Conservation (phyloP, 176 grass and related monocot genomes). For the Carex kokanica region DNA sequence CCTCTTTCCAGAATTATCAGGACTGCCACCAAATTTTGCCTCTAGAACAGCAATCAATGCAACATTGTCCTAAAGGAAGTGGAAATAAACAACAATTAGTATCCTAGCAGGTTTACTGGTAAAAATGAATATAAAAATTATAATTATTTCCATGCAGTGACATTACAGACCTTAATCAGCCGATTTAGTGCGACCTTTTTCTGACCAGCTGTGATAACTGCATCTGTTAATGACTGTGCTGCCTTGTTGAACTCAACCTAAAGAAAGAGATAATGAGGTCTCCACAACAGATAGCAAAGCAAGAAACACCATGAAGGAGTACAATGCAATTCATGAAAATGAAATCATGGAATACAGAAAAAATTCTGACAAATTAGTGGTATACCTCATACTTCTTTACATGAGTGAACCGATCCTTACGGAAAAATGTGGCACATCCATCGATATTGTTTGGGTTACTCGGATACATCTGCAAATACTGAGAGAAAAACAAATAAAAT, state of each 20-base stretch:
- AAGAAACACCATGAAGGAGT: not conserved
- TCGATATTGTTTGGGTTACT: slow-evolving; percentile 66
- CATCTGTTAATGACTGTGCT: slow-evolving; percentile 96
- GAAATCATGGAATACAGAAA: not conserved
- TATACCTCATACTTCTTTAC: slow-evolving; percentile 99
- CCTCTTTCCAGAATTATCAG: slow-evolving; percentile 96
- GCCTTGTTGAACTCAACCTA: slow-evolving; percentile 99
- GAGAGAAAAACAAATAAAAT: not conserved
- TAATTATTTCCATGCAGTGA: not conserved
- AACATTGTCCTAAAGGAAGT: slow-evolving; percentile 73
- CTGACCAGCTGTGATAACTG: slow-evolving; percentile 73
- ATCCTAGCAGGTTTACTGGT: not conserved
- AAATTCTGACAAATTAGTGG: not conserved
- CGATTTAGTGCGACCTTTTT: slow-evolving; percentile 80
- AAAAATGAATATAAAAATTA: not conserved
- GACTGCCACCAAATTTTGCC: slow-evolving; percentile 82
- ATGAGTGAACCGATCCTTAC: slow-evolving; percentile 97
- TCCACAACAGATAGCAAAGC: slow-evolving; percentile 19
- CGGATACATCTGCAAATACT: slow-evolving; percentile 56
- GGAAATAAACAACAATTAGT: slow-evolving; percentile 9
- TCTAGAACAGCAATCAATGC: slow-evolving; percentile 91
- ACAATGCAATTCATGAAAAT: slow-evolving; percentile 13
- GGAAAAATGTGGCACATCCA: slow-evolving; percentile 98
- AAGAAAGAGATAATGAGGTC: slow-evolving; percentile 28
- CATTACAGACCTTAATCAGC: slow-evolving; percentile 64